Conservation (phyloP, 2,329 filamentous ascomycete genomes). For the Stylonectria norvegica region DNA sequence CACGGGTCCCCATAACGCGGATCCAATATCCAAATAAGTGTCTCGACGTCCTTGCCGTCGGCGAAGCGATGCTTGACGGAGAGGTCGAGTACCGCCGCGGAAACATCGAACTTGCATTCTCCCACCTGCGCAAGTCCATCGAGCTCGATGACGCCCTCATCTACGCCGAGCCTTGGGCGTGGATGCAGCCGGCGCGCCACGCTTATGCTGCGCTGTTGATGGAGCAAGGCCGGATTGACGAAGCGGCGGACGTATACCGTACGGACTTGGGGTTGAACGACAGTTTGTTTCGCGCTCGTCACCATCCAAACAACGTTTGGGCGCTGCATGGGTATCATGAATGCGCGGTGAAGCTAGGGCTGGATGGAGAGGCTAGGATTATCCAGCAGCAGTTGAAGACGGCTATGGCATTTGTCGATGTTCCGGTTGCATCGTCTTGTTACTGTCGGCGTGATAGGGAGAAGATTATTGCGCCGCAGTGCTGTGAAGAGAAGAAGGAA, state of each 20-base stretch:
- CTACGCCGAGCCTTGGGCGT: slow-evolving; percentile 71
- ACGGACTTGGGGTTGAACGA: slow-evolving; percentile 57
- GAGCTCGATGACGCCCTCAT: slow-evolving; percentile 57
- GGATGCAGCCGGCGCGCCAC: slow-evolving; percentile 70
- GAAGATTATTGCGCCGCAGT: neutral
- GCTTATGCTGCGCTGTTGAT: slow-evolving; percentile 64
- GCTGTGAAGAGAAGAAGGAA: slow-evolving; percentile 1
- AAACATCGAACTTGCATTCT: slow-evolving; percentile 56
- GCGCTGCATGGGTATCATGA: slow-evolving; percentile 68
- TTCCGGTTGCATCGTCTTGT: slow-evolving; percentile 42
- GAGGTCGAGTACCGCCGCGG: slow-evolving; percentile 66
- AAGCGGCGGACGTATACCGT: slow-evolving; percentile 53
- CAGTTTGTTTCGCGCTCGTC: slow-evolving; percentile 56
- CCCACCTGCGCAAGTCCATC: slow-evolving; percentile 52
- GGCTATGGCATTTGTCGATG: slow-evolving; percentile 56
- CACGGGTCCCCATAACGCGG: slow-evolving; percentile 51
- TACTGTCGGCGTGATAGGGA: slow-evolving; percentile 20
- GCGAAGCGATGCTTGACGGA: slow-evolving; percentile 63
- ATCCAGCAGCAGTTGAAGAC: slow-evolving; percentile 44
- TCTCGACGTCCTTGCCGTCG: slow-evolving; percentile 58
- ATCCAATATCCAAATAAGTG: slow-evolving; percentile 67
- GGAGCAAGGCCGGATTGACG: slow-evolving; percentile 56
- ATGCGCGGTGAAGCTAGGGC: slow-evolving; percentile 53
- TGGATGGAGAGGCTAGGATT: slow-evolving; percentile 35
- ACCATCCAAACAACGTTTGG: slow-evolving; percentile 72